Conservation (phyloP, 2,329 filamentous ascomycete species). For the Didymella pomorum region DNA sequence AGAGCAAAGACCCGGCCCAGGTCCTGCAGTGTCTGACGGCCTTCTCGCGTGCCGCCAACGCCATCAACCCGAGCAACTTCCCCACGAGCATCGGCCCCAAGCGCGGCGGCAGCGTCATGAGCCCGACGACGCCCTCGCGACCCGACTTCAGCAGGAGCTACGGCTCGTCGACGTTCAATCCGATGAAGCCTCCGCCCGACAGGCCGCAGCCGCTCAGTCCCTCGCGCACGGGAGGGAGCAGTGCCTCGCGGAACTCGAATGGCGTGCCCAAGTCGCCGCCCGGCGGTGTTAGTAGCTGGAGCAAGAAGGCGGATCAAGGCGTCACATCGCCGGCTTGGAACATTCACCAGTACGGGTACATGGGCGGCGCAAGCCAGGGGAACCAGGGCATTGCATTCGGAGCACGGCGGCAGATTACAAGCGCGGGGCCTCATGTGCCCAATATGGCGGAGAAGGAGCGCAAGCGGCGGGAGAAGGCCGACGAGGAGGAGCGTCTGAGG, state of each 20-base stretch:
- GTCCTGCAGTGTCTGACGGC: constrained; percentile 91
- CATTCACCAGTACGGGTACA: constrained; percentile 95
- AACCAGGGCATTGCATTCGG: constrained; percentile 95
- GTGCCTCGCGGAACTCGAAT: constrained; percentile 64
- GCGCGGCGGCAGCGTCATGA: constrained; percentile 52
- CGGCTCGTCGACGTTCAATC: constrained; percentile 57
- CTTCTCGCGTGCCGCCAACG: constrained; percentile 86
- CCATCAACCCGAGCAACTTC: constrained; percentile 76
- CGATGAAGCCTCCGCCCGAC: constrained; percentile 46
- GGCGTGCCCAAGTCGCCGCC: constrained; percentile 55
- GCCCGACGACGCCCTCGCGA: constrained; percentile 36
- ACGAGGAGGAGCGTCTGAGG: constrained; percentile 62
- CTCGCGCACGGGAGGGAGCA: constrained; percentile 61
- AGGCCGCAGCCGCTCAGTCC: constrained; percentile 53
- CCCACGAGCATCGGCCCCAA: constrained; percentile 79
- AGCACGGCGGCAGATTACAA: constrained; percentile 90
- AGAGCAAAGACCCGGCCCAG: constrained; percentile 94
- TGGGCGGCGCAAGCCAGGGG: constrained; percentile 95
- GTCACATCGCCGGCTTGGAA: constrained; percentile 93
- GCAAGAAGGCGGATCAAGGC: constrained; percentile 80
- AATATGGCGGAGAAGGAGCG: constrained; percentile 86
- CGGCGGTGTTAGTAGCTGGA: constrained; percentile 84
- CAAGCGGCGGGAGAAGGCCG: constrained; percentile 62
- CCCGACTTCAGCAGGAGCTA: constrained; percentile 44
- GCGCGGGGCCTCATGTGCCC: constrained; percentile 78